Base-by-base conservation (phyloP, 345 rosid species). In the Pistacia vera region DNA sequence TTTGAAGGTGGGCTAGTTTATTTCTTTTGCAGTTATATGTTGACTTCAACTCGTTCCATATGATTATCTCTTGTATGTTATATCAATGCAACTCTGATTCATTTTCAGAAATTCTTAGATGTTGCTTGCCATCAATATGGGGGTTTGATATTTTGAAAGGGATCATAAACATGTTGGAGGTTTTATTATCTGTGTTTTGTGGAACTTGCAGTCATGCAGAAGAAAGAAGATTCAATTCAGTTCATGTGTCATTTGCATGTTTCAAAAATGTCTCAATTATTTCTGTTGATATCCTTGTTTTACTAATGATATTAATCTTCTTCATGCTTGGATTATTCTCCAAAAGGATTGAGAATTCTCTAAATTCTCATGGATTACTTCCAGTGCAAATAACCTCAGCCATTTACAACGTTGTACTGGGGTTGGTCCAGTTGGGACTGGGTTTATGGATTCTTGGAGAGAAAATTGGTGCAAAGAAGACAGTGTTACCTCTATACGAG, bases 361-460 rank as follows among this genome's bases (percentile, higher is more conserved):
- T 64, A 0, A 68, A 30, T 49, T 66, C 81, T 25, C 73, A 51
- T 13, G 20, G 11, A 11, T 72, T 58, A 18, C 67, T 78, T 33
- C 52, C 58, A 36, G 1, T 84, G 80, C n/a, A 63, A 22, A 46
- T 69, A 52, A 33, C 78, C 30, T 80, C 88, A 30, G 72, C 72
- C 63, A 66, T 75, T 68, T 75, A 71, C 52, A 82, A 81, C 72
- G 82, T 77, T 20, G 1, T 57, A 71, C 67, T 86, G 81, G 77
- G 88, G 66, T 20, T 81, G 57, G 75, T 76, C 51, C 82, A 81
- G 44, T 57, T 86, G 63, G 75, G 63, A 44, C 66, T 63, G 75
- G 86, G 82, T 66, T 16, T 82, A 51, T 83, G 83, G 85, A 74
- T 71, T 36, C 66, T 78, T 59, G 28, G 14, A 73, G 72, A 76